phyloP scores from a whole-genome alignment of 257 asterid species.

The Ehretia macrophylla region DNA sequence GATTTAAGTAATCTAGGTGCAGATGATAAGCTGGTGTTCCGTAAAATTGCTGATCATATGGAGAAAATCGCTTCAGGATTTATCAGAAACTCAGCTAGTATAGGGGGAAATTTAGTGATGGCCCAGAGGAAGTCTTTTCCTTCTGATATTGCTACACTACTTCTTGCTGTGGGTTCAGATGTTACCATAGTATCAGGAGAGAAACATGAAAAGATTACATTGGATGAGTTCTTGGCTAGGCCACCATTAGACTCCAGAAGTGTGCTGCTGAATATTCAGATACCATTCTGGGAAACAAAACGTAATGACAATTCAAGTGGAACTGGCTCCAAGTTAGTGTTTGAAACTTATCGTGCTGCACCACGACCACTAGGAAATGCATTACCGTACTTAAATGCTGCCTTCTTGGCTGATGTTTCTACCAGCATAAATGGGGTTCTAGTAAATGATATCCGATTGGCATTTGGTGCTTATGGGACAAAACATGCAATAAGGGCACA shows the following conservation, averaged over 20 bases:
- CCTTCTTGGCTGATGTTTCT: slow-evolving; percentile 57
- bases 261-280: slow-evolving; percentile 46
- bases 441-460: slow-evolving; percentile 31
- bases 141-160: slow-evolving; percentile 60
- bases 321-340: slow-evolving; percentile 30
- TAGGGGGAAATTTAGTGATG: slow-evolving; percentile 74
- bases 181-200: slow-evolving; percentile 35
- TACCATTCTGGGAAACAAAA: slow-evolving; percentile 39
- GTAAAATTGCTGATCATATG: slow-evolving; percentile 55
- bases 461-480: slow-evolving; percentile 60
- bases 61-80: slow-evolving; percentile 57
- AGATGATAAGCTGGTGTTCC: slow-evolving; percentile 21
- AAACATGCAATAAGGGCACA: slow-evolving; percentile 44
- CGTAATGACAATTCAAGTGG: slow-evolving; percentile 10
- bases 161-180: slow-evolving; percentile 43
- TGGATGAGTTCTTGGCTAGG: slow-evolving; percentile 46
- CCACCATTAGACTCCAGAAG: slow-evolving; percentile 42
- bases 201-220: slow-evolving; percentile 27
- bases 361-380: slow-evolving; percentile 74
- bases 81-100: slow-evolving; percentile 56
- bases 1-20: slow-evolving; percentile 6
- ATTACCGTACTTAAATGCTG: slow-evolving; percentile 58
- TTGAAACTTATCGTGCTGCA: slow-evolving; percentile 58
- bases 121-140: slow-evolving; percentile 67
- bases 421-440: slow-evolving; percentile 31